Conservation (phyloP, 1,284 basidiomycete species). For the Pseudozyma hubeiensis region DNA sequence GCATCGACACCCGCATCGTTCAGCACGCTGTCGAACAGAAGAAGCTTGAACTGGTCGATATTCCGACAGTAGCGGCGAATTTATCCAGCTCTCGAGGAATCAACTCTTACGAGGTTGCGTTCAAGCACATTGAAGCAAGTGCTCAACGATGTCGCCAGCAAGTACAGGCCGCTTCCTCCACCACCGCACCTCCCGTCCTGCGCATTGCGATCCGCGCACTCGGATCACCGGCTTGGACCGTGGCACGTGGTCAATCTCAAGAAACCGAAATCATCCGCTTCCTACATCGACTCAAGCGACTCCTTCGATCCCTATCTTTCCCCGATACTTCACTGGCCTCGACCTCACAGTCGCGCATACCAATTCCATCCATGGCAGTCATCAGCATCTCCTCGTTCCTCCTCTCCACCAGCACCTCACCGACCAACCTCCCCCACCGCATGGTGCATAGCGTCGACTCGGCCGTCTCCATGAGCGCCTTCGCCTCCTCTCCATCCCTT, state of each 20-base stretch:
- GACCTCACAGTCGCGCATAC: neutral
- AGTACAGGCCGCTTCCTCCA: neutral
- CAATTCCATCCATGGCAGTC: slow-evolving; percentile 51
- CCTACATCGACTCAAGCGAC: slow-evolving; percentile 46
- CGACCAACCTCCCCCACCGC: slow-evolving; percentile 36
- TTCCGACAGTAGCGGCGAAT: slow-evolving; percentile 2
- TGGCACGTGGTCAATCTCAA: slow-evolving; percentile 13
- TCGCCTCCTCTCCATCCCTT: slow-evolving; percentile 48
- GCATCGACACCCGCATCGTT: slow-evolving; percentile 40
- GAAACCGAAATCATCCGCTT: slow-evolving; percentile 48
- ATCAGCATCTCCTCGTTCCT: slow-evolving; percentile 46
- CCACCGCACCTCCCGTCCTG: slow-evolving; percentile 43
- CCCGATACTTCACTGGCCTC: slow-evolving; percentile 10
- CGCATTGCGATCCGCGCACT: slow-evolving; percentile 55
- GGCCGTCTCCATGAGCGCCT: slow-evolving; percentile 53
- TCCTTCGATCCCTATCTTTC: slow-evolving; percentile 51
- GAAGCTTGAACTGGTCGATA: slow-evolving; percentile 32
- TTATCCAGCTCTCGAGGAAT: neutral
- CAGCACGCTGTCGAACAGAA: slow-evolving; percentile 43
- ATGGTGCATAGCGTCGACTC: slow-evolving; percentile 52
- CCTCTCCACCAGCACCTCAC: slow-evolving; percentile 8
- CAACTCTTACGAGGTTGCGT: slow-evolving; percentile 35
- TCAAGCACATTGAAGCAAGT: slow-evolving; percentile 30
- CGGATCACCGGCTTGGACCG: slow-evolving; percentile 53
- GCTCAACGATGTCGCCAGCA: slow-evolving; percentile 24